phyloP scores from a whole-genome alignment of 2,329 filamentous ascomycete species.

The Plectosphaerella cucumerina region DNA sequence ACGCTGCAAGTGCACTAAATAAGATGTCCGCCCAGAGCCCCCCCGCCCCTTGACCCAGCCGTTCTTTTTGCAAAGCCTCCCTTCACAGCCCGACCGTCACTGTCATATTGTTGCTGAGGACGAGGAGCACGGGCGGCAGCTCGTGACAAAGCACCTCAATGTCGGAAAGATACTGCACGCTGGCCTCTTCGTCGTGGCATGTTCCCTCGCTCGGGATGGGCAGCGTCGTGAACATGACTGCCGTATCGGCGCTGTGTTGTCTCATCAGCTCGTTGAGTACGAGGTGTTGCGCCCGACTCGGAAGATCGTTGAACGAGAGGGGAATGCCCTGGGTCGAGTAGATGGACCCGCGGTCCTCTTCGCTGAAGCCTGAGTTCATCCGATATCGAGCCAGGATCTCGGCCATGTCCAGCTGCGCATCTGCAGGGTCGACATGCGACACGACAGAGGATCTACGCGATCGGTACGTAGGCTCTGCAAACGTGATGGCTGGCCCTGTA shows the following conservation, averaged over 20 bases:
- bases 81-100: constrained; percentile 69
- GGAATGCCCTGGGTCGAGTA: constrained; percentile 61
- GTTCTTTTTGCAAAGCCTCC: constrained; percentile 7
- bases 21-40: background rate
- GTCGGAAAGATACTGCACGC: constrained; percentile 70
- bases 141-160: constrained; percentile 74
- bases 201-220: constrained; percentile 79
- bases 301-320: constrained; percentile 81
- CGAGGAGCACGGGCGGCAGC: constrained; percentile 70
- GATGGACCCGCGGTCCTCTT: constrained; percentile 31
- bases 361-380: constrained; percentile 12
- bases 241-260: constrained; percentile 63
- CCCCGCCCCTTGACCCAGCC: constrained; percentile 4
- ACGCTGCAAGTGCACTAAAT: too few species aligned
- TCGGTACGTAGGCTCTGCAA: constrained; percentile 41
- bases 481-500: constrained; percentile 60
- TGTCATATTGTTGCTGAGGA: constrained; percentile 87
- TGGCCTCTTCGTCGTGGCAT: constrained; percentile 63
- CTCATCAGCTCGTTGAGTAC: constrained; percentile 83
- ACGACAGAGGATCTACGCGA: constrained; percentile 32
- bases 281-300: constrained; percentile 77
- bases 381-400: constrained; percentile 38
- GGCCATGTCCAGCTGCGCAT: constrained; percentile 37
- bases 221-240: constrained; percentile 78
- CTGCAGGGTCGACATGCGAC: constrained; percentile 23